phyloP scores from a whole-genome alignment of 345 rosid genomes.

The Iberis pinnata region DNA sequence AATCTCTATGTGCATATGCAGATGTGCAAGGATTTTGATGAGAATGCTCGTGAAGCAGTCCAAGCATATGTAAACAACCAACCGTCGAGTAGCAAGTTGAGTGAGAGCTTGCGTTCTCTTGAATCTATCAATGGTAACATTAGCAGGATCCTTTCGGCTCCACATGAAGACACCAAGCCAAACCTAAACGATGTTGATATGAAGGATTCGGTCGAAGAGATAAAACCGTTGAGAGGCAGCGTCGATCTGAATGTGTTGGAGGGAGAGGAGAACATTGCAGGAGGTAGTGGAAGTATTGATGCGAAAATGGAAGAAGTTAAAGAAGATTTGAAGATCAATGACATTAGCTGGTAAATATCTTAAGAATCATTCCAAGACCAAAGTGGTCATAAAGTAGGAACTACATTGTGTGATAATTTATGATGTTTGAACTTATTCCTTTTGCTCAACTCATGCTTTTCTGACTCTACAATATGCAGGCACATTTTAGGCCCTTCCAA shows the following conservation, averaged over 20 bases:
- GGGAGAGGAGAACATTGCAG: conserved; percentile 26
- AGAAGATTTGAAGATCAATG: conserved; percentile 14
- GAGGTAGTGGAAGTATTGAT: conserved; percentile 27
- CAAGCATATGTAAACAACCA: conserved; percentile 34
- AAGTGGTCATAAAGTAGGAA: conserved; percentile 9
- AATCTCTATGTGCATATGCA: conserved; percentile 23
- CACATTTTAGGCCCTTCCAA: too few relatives aligned
- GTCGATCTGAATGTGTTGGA: conserved; percentile 30
- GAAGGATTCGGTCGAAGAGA: conserved; percentile 23
- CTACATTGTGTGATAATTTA: too few relatives aligned
- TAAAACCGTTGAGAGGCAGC: conserved; percentile 20
- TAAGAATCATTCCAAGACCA: conserved; percentile 14
- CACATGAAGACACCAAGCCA: conserved; percentile 24
- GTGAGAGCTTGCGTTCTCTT: conserved; percentile 45
- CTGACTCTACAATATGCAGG: too few relatives aligned
- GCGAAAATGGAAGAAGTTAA: conserved; percentile 30
- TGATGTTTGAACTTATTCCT: too few relatives aligned
- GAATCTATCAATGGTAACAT: conserved; percentile 40
- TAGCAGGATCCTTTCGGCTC: conserved; percentile 40
- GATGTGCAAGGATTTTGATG: conserved; percentile 60
- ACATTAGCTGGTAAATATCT: conserved; percentile 10
- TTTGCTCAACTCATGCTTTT: too few relatives aligned
- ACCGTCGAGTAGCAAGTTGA: conserved; percentile 35
- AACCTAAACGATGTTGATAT: conserved; percentile 25
- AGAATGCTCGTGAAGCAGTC: conserved; percentile 40